Percentiles rank a stretch among this genome's conserved stretches.
phyloP scores from a whole-genome alignment of 2,329 filamentous ascomycete genomes.

The Ceratocystis colombiana region DNA sequence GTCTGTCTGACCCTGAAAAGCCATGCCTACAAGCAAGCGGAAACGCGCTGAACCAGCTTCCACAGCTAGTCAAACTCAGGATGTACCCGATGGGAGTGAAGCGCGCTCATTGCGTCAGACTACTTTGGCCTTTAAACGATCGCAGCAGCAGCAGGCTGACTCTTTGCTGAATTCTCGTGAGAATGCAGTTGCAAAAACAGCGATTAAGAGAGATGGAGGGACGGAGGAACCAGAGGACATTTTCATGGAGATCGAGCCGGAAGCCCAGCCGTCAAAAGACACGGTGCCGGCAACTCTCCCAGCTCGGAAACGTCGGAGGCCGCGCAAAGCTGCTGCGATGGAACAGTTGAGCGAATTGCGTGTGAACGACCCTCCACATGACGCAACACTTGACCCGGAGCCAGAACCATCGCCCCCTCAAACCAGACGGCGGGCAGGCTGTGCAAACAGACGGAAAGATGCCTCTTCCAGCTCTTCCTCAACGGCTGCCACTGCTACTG shows the following conservation, averaged over 20 bases:
- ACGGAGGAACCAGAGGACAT: background rate
- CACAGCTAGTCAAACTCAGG: background rate
- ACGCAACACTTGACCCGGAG: background rate
- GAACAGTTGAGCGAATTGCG: background rate
- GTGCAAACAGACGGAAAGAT: background rate
- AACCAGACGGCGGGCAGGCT: background rate
- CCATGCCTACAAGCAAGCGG: conserved; percentile 13
- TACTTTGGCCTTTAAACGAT: conserved; percentile 17
- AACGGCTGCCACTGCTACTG: background rate
- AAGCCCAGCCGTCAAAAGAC: no score
- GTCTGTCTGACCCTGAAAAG: conserved; percentile 3
- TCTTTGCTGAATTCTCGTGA: background rate
- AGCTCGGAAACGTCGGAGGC: conserved; percentile 10
- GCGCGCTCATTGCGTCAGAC: conserved; percentile 18
- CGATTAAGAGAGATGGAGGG: background rate
- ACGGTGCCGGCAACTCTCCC: background rate
- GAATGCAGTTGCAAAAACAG: background rate
- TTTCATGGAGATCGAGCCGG: background rate
- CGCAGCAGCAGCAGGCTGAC: background rate
- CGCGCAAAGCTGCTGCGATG: background rate
- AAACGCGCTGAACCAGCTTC: conserved; percentile 9
- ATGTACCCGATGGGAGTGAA: background rate
- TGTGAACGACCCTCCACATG: background rate
- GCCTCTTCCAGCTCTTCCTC: background rate
- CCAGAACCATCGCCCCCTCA: background rate